A percentile compares a stretch with the other conserved stretches of the same genome.
Conservation (phyloP, 2,329 filamentous ascomycete species). For the Colletotrichum sp. region DNA sequence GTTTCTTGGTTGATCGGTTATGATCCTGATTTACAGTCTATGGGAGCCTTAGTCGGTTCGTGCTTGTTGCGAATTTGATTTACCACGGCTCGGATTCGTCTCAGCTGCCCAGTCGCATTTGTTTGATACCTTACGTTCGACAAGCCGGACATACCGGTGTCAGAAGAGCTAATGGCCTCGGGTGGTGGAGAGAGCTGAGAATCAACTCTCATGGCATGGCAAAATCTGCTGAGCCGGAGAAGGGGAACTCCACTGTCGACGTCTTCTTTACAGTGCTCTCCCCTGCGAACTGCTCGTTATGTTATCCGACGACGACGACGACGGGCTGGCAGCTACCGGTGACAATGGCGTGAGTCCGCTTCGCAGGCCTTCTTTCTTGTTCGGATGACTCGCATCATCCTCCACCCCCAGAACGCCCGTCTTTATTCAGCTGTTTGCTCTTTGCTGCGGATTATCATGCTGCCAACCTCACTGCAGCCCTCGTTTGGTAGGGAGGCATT, state of each 20-base stretch:
- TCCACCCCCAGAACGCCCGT: neutral
- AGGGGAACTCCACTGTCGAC: neutral
- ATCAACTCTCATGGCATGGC: neutral
- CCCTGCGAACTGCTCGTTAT: neutral
- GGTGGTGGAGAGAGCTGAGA: neutral
- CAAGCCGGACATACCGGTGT: slow-evolving; percentile 6
- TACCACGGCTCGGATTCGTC: neutral
- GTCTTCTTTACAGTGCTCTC: neutral
- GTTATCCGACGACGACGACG: neutral
- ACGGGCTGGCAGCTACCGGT: neutral
- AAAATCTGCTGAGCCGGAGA: neutral
- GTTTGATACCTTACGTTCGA: neutral
- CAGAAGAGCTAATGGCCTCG: neutral
- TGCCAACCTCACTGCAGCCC: neutral
- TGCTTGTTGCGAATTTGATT: neutral
- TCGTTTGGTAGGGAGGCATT: neutral
- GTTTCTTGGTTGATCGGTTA: neutral
- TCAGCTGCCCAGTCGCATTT: neutral
- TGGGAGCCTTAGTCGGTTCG: neutral
- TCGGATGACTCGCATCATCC: slow-evolving; percentile 13
- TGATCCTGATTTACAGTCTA: neutral
- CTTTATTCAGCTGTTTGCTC: neutral
- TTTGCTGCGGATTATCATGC: neutral
- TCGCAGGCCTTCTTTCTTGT: neutral
- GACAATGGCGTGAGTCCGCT: neutral